Percentiles rank a stretch among this genome's conserved stretches.
These are phyloP conservation scores for Acanthamoeba culbertsoni DNA, from an alignment of 208 protist genomes.

Conservation along the genomic window DNA sequence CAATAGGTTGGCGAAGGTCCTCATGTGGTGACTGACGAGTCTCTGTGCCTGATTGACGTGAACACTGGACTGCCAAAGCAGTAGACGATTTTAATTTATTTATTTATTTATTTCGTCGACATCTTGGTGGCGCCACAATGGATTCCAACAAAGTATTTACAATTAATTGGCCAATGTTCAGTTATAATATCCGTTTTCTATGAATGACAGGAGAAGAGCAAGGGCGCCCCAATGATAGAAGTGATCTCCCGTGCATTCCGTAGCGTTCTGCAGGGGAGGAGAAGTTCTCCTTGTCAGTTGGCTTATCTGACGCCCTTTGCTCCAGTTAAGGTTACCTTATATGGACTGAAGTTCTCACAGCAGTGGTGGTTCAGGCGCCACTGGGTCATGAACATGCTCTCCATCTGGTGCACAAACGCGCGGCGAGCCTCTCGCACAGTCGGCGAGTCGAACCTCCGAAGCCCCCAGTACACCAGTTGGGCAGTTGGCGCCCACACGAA, in stretches of 20 bases:
- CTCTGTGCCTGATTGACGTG: slow-evolving; percentile 1
- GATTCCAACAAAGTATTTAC: no score
- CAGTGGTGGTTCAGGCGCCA: not conserved
- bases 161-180: no score
- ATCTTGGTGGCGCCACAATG: no score
- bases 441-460: not conserved
- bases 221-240: not conserved
- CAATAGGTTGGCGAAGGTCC: not conserved
- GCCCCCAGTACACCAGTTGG: not conserved
- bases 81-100: no score
- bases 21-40: not conserved
- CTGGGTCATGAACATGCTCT: not conserved
- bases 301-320: not conserved
- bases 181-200: not conserved
- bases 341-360: not conserved
- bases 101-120: no score
- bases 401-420: not conserved
- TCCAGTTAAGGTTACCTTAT: not conserved
- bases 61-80: slow-evolving; percentile 8
- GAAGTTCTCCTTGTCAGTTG: not conserved
- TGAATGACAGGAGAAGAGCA: not conserved
- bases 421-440: not conserved
- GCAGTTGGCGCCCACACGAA: not conserved
- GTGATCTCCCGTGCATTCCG: not conserved
- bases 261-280: not conserved